These are phyloP conservation scores for Monosporozyma siamensis DNA, from an alignment of 805 yeast species.

Conservation along the genomic window DNA sequence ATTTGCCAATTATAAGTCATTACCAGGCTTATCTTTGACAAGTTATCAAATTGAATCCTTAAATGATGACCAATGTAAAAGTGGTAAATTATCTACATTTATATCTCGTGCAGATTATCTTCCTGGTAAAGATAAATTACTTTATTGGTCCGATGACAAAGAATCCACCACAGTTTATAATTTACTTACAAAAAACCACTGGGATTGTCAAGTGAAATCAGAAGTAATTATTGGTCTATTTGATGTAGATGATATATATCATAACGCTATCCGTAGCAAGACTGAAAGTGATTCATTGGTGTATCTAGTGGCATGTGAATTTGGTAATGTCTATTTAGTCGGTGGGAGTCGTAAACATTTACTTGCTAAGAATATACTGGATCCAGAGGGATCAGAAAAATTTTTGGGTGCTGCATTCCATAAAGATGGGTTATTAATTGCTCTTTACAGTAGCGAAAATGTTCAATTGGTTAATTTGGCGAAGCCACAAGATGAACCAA, in stretches of 20 bases:
- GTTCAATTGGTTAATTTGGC: slow-evolving; percentile 12
- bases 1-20: neutral
- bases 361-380: too few species aligned
- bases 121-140: too few species aligned
- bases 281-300: neutral
- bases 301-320: neutral
- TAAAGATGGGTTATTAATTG: slow-evolving; percentile 33
- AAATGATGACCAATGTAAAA: too few species aligned
- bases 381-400: too few species aligned
- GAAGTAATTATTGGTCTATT: neutral
- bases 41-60: neutral
- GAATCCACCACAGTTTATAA: too few species aligned
- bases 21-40: too few species aligned
- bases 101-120: neutral
- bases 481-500: slow-evolving; percentile 10
- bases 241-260: neutral
- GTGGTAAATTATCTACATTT: neutral
- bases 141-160: too few species aligned
- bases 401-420: slow-evolving; percentile 23
- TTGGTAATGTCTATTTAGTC: neutral
- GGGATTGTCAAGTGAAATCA: too few species aligned
- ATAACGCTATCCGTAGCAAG: neutral
- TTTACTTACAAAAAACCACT: too few species aligned
- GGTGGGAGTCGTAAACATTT: too few species aligned
- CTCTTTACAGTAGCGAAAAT: slow-evolving; percentile 11